Evolutionary conservation across 1,139 yeast genomes (phyloP), one percentile per base, ranked within the genome.

Genomic region (Debaryomyces subglobosus): DNA sequence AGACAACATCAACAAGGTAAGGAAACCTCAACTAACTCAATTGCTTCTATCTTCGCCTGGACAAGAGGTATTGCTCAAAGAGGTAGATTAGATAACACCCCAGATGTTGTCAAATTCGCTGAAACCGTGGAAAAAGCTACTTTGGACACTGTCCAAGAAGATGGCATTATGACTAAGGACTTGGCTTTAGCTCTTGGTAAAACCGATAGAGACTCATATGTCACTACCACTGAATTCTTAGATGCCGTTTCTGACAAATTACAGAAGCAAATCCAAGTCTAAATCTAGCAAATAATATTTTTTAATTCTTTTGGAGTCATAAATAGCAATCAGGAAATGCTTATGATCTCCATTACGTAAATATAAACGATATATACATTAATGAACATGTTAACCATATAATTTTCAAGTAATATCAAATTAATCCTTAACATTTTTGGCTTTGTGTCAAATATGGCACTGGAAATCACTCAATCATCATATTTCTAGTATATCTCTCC

Each of bases 11-110:
- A 87, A 71, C 85, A 84, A 66, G 95, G 95, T 51, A 85, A 86
- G 66, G 92, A 86, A 65, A 87, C 95, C 12, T 85, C 91, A 5
- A 87, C 95, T 48, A 87, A 87, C 71, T 86, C 95, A 6, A 87
- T 87, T 67, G 95, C 95, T 2, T 86, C 91, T 9, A 87, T 87
- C 52, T 87, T 86, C 62, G 95, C 95, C 30, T 87, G 95, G 95
- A 68, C 91, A n/a, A 80, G 92, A 69, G 95, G 95, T 68, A 71
- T 87, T 48, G 82, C 84, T 51, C 91, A 87, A 67, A 84, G 95
- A 77, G 95, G 94, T 61, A 83, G 80, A 65, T 72, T 87, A 59
- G 95, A 87, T 64, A 67, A 68, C 45, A 86, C 92, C 37, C 87
- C 87, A 41, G 88, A 81, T 9, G 91, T 86, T 50, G 81, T 84